Conservation (phyloP, 495 filamentous ascomycete genomes). For the Penicillium nucicola region DNA sequence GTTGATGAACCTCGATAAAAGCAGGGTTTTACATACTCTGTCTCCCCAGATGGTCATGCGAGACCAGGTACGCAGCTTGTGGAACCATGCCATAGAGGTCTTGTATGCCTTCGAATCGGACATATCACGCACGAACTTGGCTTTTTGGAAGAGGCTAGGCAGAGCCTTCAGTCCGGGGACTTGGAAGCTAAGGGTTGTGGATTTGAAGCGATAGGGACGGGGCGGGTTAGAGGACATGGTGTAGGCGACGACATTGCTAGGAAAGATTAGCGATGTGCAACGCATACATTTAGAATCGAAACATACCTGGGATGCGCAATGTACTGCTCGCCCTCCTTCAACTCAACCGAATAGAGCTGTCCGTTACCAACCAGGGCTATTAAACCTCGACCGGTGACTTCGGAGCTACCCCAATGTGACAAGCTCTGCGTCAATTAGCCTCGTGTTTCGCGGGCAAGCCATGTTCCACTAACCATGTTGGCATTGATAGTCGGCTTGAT, state of each 20-base stretch:
- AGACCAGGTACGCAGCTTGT: conserved; percentile 66
- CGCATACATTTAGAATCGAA: neutral
- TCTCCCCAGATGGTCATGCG: conserved; percentile 91
- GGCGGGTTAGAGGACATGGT: conserved; percentile 70
- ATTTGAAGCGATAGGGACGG: conserved; percentile 79
- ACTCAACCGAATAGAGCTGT: conserved; percentile 76
- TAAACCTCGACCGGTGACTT: conserved; percentile 81
- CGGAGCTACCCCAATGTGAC: conserved; percentile 86
- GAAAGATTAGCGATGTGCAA: conserved; percentile 12
- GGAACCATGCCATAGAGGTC: conserved; percentile 54
- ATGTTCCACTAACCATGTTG: conserved; percentile 53
- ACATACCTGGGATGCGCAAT: conserved; percentile 73
- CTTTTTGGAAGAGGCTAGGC: conserved; percentile 52
- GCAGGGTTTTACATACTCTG: conserved; percentile 46
- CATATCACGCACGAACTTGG: conserved; percentile 69
- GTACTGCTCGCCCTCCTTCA: conserved; percentile 80
- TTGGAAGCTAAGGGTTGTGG: conserved; percentile 72
- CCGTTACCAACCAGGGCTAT: conserved; percentile 80
- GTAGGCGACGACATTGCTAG: conserved; percentile 85
- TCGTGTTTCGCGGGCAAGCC: neutral
- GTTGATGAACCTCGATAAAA: neutral
- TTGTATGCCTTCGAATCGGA: conserved; percentile 68
- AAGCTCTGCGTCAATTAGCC: conserved; percentile 60
- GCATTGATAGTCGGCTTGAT: conserved; percentile 71
- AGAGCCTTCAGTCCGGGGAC: conserved; percentile 61